Evolutionary conservation across 352 stramenopile species (phyloP), one percentile per base, ranked within the genome.

Genomic region (Elongisporangium senticosum): DNA sequence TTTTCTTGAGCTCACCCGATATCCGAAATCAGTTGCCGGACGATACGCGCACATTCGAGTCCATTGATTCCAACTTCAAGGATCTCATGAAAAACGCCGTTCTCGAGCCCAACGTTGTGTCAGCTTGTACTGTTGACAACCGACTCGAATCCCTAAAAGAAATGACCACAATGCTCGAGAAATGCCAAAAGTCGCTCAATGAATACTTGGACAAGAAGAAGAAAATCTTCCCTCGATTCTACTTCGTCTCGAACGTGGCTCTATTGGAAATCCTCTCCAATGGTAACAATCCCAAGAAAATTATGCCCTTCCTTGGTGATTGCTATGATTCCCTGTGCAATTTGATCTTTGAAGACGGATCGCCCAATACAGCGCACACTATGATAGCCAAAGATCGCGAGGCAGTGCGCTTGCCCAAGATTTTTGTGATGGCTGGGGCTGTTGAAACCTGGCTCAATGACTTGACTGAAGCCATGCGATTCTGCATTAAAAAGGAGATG

Each of bases 241-340:
- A 95, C 66, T 95, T 95, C 54, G 86, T 95, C 15, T 95, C 86
- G 56, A 95, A 94, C 47, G 85, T 94, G 17, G 84, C 86, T 43
- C 66, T 95, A 51, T 66, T 95, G 14, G 86, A 95, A 63, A 95
- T 95, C 51, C 58, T 95, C 2, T 93, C 79, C 7, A 95, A 95
- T n/a, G 86, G 86, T 48, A 95, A 95, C 64, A 98, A 98, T 61
- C 96, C 96, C 2, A 96, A 96, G 62, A 98, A 98, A 71, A 98
- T 99, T 72, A 97, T 98, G 88, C 91, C 91, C 15, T 98, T 98
- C 65, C 75, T 99, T 7, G 90, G 93, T 14, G 95, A 98, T 71
- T 99, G 96, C 77, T 99, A 98, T 62, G 96, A 98, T 71, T 97
- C 96, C 14, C 71, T 99, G 4, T 96, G 79, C 23, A 75, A 96